Conservation (phyloP, 2,329 filamentous ascomycete genomes). For the Podosphaera fusca region DNA sequence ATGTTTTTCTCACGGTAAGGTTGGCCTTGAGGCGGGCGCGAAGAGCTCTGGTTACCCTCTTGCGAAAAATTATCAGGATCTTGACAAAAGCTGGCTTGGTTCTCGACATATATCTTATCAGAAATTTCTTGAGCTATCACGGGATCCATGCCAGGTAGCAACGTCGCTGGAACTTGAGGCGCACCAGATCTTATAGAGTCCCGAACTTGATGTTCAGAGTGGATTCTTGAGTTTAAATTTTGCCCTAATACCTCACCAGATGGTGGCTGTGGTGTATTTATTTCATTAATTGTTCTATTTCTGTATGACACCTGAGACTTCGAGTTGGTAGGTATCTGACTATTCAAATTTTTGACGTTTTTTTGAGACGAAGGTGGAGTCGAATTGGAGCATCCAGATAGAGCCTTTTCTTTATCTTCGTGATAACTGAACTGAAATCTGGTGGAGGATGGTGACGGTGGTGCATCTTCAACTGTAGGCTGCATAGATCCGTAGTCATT, state of each 20-base stretch:
- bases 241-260: slow-evolving; percentile 9
- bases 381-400: slow-evolving; percentile 7
- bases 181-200: slow-evolving; percentile 18
- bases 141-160: slow-evolving; percentile 38
- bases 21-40: slow-evolving; percentile 11
- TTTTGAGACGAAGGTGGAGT: slow-evolving; percentile 9
- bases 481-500: slow-evolving; percentile 22
- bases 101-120: slow-evolving; percentile 32
- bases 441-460: slow-evolving; percentile 12
- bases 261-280: slow-evolving; percentile 10
- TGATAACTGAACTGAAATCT: slow-evolving; percentile 7
- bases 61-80: slow-evolving; percentile 19
- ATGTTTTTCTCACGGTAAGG: slow-evolving; percentile 3
- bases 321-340: slow-evolving; percentile 8
- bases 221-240: slow-evolving; percentile 8
- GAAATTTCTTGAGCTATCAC: slow-evolving; percentile 31
- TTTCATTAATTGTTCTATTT: slow-evolving; percentile 9
- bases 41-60: slow-evolving; percentile 16
- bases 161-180: slow-evolving; percentile 28
- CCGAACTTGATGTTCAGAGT: slow-evolving; percentile 8
- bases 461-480: slow-evolving; percentile 22
- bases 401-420: slow-evolving; percentile 12
- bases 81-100: slow-evolving; percentile 24
- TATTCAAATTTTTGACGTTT: slow-evolving; percentile 10
- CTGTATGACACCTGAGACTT: slow-evolving; percentile 9